Evolutionary conservation across 163 green algal species (phyloP).

Genomic region (Scenedesmus sp.): DNA sequence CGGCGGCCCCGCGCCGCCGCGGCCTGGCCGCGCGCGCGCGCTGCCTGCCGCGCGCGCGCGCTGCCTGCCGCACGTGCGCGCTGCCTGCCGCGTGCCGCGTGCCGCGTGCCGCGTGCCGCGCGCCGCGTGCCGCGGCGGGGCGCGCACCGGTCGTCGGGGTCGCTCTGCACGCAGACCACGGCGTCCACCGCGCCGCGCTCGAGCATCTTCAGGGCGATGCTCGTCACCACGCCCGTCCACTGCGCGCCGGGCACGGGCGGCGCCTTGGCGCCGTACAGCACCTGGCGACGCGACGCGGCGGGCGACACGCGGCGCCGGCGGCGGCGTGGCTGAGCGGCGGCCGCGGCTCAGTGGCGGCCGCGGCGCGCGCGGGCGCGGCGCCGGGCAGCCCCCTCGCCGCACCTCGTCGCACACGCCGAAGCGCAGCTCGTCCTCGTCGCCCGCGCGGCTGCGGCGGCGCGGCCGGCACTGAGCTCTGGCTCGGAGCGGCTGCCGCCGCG

Average conservation of each 20-base stretch:
- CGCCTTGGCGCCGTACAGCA: slow-evolving; percentile 76
- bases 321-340: background rate
- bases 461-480: too few species aligned
- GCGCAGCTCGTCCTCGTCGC: slow-evolving; percentile 77
- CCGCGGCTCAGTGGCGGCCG: background rate
- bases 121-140: too few species aligned
- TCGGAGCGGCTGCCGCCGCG: background rate
- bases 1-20: background rate
- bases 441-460: slow-evolving; percentile 50
- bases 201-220: slow-evolving; percentile 93
- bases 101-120: background rate
- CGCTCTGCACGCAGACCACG: slow-evolving; percentile 93
- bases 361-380: background rate
- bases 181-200: slow-evolving; percentile 87
- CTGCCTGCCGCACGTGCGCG: too few species aligned
- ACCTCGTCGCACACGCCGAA: slow-evolving; percentile 87
- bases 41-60: background rate
- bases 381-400: too few species aligned
- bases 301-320: background rate
- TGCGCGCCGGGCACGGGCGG: slow-evolving; percentile 86
- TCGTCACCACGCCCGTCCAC: slow-evolving; percentile 93
- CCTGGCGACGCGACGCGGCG: slow-evolving; percentile 63
- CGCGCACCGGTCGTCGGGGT: slow-evolving; percentile 80
- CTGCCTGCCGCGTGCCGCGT: background rate
- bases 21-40: too few species aligned